A percentile compares a stretch with the other conserved stretches of the same genome.
Evolutionary conservation across 176 grass and related monocot species (phyloP).

Genomic region (Alopecurus myosuroides): DNA sequence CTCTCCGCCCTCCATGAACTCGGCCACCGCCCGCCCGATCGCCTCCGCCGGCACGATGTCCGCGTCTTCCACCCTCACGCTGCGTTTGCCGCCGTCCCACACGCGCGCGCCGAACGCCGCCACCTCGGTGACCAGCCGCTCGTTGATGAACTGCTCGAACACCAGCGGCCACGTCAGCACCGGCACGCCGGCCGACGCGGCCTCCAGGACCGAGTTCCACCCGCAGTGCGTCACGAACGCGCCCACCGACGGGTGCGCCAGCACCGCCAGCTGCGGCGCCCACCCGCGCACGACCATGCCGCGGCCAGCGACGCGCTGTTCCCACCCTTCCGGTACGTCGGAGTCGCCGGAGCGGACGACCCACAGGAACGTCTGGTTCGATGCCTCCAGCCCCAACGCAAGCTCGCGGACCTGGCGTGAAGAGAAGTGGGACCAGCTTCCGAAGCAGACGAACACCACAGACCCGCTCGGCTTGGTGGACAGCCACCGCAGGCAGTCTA

Average conservation of each 20-base stretch:
- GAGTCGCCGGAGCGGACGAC: conserved; percentile 25
- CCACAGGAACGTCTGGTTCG: conserved; percentile 63
- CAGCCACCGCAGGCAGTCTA: conserved; percentile 52
- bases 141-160: conserved; percentile 49
- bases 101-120: conserved; percentile 36
- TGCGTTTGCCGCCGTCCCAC: conserved; percentile 51
- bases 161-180: conserved; percentile 51
- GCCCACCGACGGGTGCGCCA: conserved; percentile 46
- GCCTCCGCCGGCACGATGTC: conserved; percentile 46
- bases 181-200: conserved; percentile 14
- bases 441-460: no score
- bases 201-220: conserved; percentile 46
- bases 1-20: conserved; percentile 42
- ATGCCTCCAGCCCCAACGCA: conserved; percentile 62
- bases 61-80: conserved; percentile 9
- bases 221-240: conserved; percentile 50
- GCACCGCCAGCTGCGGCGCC: conserved; percentile 69
- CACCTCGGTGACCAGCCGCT: conserved; percentile 44
- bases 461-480: conserved; percentile 35
- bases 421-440: conserved; percentile 27
- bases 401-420: conserved; percentile 38
- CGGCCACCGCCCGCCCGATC: conserved; percentile 30
- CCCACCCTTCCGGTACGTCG: conserved; percentile 50
- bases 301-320: conserved; percentile 28
- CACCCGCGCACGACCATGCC: conserved; percentile 58